Base-by-base conservation (phyloP, 2,329 filamentous ascomycete species). In the Aureobasidium sp. region DNA sequence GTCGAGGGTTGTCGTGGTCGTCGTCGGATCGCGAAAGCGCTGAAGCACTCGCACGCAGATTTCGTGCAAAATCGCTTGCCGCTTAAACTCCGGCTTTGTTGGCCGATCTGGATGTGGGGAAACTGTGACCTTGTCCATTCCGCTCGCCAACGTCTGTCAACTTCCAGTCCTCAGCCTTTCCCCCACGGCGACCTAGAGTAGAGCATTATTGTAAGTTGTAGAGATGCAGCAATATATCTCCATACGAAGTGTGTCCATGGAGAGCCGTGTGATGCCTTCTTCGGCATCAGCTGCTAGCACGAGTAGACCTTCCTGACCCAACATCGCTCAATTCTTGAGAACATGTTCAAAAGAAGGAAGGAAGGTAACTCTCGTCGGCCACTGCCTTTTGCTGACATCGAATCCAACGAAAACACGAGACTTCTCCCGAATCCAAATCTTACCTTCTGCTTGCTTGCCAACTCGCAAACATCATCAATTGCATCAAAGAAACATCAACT, bases 1-100 rank as follows among this genome's bases (percentile, higher is more conserved):
- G 57, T 60, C 57, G 57, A 60, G 42, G 57, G 55, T 42, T 56
- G 55, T 60, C 57, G 57, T 49, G 41, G 57, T 60, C 57, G 56
- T 59, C 56, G 57, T 49, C 42, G 20, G 44, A 27, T 48, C 34
- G 14, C 42, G 31, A 58, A 58, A 48, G 15, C 29, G 53, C 29
- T 27, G 5, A 15, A 34, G 34, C 39, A 15, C 7, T 41, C 52
- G 52, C 37, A 52, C 49, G 49, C 52, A 55, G 25, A 55, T 42
- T 55, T 42, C 36, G 37, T 55, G 20, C 52, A 42, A 41, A 42
- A 29, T 55, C 52, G 52, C 37, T 55, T 55, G 37, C 9, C 52
- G 52, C 36, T 42, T 41, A 27, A 53, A 42, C 52, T 42, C 17
- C 52, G 52, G 52, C 37, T 55, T 11, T 11, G 7, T 20, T 5